A percentile compares a stretch with the other conserved stretches of the same genome.
phyloP scores from a whole-genome alignment of 1,284 basidiomycete species.

The Vanrija sp. region DNA sequence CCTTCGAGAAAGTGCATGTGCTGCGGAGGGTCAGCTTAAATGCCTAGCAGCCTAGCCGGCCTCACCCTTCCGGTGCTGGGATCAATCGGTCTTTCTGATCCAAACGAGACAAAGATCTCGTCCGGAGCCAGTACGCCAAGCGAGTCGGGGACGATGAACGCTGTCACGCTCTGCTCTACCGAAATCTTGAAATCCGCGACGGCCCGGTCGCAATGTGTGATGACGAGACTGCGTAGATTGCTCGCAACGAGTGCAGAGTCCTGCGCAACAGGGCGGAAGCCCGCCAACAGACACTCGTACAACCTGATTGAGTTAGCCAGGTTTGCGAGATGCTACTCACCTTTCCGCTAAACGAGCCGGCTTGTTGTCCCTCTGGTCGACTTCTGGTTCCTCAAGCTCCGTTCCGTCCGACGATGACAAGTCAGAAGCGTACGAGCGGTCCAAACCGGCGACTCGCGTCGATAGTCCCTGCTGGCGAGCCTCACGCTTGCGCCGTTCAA shows the following conservation, averaged over 20 bases:
- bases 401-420: neutral
- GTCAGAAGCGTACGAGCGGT: neutral
- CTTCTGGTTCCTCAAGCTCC: neutral
- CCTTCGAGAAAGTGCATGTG: constrained; percentile 27
- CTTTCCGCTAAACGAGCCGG: constrained; percentile 24
- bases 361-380: constrained; percentile 1
- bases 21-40: neutral
- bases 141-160: constrained; percentile 40
- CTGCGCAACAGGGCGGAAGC: constrained; percentile 14
- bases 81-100: constrained; percentile 19
- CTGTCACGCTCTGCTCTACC: constrained; percentile 27
- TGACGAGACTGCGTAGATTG: constrained; percentile 29
- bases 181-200: constrained; percentile 27
- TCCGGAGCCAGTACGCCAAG: constrained; percentile 27
- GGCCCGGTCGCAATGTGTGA: constrained; percentile 13
- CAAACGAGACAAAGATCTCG: constrained; percentile 34
- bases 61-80: constrained; percentile 16
- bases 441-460: constrained; percentile 25
- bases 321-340: constrained; percentile 10
- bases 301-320: constrained; percentile 1
- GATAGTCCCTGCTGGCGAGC: constrained; percentile 16
- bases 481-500: constrained; percentile 24
- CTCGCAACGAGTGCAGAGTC: constrained; percentile 13
- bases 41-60: too few relatives aligned
- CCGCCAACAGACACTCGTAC: constrained; percentile 11